A percentile compares a stretch with the other conserved stretches of the same genome.
Evolutionary conservation across 768 basidiomycete genomes (phyloP).

Genomic region (Mycena latifolia): DNA sequence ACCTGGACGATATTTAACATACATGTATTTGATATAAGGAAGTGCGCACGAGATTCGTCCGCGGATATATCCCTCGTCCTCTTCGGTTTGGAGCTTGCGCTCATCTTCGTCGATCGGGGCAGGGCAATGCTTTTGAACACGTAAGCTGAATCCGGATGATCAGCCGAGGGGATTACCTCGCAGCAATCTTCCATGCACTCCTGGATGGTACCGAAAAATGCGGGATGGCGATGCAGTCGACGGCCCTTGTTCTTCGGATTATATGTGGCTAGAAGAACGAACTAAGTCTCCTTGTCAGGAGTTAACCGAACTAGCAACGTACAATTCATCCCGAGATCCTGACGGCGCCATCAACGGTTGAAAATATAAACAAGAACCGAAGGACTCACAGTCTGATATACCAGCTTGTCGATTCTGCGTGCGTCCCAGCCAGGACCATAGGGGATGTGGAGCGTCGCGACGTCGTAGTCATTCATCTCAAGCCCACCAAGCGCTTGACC

Average conservation of each 20-base stretch:
- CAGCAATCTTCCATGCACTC: slow-evolving; percentile 75
- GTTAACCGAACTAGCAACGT: slow-evolving; percentile 27
- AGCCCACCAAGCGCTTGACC: slow-evolving; percentile 55
- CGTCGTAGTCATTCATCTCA: slow-evolving; percentile 71
- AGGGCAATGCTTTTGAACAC: slow-evolving; percentile 60
- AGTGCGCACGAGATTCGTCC: slow-evolving; percentile 62
- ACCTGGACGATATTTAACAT: slow-evolving; percentile 47
- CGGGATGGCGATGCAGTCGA: slow-evolving; percentile 71
- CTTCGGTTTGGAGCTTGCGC: slow-evolving; percentile 60
- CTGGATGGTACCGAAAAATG: slow-evolving; percentile 69
- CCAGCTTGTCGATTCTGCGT: slow-evolving; percentile 64
- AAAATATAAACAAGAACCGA: slow-evolving; percentile 13
- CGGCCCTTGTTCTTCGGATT: slow-evolving; percentile 74
- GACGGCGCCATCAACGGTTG: slow-evolving; percentile 14
- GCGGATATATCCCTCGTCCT: slow-evolving; percentile 66
- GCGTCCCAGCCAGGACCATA: slow-evolving; percentile 74
- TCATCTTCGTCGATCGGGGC: slow-evolving; percentile 69
- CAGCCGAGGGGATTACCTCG: slow-evolving; percentile 52
- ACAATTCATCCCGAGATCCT: slow-evolving; percentile 75
- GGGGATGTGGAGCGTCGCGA: slow-evolving; percentile 66
- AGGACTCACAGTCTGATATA: slow-evolving; percentile 65
- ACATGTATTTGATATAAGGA: slow-evolving; percentile 1
- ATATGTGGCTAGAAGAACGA: slow-evolving; percentile 58
- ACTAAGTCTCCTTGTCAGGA: no score
- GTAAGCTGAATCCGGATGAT: background rate